These are phyloP conservation scores for Naegleria fowleri DNA, from an alignment of 208 protist species.

Conservation along the genomic window DNA sequence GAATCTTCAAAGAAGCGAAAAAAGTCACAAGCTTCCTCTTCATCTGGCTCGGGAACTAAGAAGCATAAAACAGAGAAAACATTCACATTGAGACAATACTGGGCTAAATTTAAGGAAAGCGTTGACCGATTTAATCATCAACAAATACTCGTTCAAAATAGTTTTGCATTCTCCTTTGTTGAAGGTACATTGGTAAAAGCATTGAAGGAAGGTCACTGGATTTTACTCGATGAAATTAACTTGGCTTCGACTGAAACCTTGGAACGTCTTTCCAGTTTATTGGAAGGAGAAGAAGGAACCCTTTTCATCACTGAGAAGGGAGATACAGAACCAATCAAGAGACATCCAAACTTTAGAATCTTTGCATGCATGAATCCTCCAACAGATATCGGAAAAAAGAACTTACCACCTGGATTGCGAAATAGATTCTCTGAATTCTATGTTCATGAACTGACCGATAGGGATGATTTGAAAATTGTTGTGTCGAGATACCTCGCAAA, in stretches of 20 bases:
- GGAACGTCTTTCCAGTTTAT: constrained; percentile 83
- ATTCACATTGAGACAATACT: constrained; percentile 34
- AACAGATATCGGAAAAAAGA: constrained; percentile 99
- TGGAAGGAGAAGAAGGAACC: constrained; percentile 79
- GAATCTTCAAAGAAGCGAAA: not conserved
- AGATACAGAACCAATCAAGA: constrained; percentile 57
- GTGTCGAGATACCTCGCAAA: constrained; percentile 76
- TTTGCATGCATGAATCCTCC: constrained; percentile 99
- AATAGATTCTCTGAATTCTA: constrained; percentile 97
- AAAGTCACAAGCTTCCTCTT: not conserved
- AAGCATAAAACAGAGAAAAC: not conserved
- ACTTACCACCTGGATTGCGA: constrained; percentile 84
- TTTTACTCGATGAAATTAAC: constrained; percentile 99
- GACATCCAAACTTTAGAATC: constrained; percentile 96
- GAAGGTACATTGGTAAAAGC: constrained; percentile 93
- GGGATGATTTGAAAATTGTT: constrained; percentile 85
- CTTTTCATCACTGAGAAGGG: constrained; percentile 72
- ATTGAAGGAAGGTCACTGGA: constrained; percentile 93
- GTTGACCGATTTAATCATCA: constrained; percentile 56
- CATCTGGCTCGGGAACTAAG: not conserved
- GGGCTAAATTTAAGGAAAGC: constrained; percentile 55
- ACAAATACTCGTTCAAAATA: constrained; percentile 38
- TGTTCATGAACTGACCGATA: constrained; percentile 88
- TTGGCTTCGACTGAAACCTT: constrained; percentile 95
- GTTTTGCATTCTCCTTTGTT: constrained; percentile 96